These are phyloP conservation scores for Aegle marmelos DNA, from an alignment of 345 rosid genomes.

Conservation along the genomic window DNA sequence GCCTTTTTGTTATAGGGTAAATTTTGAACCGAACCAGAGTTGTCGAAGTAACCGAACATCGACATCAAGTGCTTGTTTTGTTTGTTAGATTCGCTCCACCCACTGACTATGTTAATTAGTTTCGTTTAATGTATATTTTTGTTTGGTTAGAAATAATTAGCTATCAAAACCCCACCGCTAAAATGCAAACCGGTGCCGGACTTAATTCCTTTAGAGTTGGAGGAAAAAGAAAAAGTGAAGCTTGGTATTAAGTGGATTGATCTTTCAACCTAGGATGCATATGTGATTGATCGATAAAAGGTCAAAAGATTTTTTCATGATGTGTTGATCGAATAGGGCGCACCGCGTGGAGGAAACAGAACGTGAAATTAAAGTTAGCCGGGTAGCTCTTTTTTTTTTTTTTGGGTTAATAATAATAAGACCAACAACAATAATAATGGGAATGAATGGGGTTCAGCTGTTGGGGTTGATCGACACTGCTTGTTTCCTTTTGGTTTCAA, in stretches of 20 bases:
- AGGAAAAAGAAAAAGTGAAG: not conserved
- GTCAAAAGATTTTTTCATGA: slow-evolving; percentile 5
- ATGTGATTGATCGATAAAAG: not conserved
- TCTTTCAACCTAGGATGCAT: not conserved
- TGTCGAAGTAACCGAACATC: slow-evolving; percentile 21
- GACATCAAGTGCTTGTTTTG: slow-evolving; percentile 13
- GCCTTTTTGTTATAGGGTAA: not conserved
- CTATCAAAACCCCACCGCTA: not conserved
- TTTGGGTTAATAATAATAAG: too few relatives aligned
- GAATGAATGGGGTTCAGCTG: not conserved
- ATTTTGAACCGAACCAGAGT: slow-evolving; percentile 11
- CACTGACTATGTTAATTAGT: not conserved
- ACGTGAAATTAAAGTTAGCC: not conserved
- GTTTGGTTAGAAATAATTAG: not conserved
- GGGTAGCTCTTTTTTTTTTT: not conserved
- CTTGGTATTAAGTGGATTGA: not conserved
- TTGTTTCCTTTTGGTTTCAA: not conserved
- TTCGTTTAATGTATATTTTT: not conserved
- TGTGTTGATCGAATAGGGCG: not conserved
- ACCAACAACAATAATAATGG: not conserved
- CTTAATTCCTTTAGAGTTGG: not conserved
- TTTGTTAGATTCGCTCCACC: slow-evolving; percentile 1
- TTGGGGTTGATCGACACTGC: too few relatives aligned
- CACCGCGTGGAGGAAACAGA: not conserved
- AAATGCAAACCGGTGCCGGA: not conserved